Evolutionary conservation across 345 rosid species (phyloP), one percentile per base, ranked within the genome.

Genomic region (Brassica cretica): DNA sequence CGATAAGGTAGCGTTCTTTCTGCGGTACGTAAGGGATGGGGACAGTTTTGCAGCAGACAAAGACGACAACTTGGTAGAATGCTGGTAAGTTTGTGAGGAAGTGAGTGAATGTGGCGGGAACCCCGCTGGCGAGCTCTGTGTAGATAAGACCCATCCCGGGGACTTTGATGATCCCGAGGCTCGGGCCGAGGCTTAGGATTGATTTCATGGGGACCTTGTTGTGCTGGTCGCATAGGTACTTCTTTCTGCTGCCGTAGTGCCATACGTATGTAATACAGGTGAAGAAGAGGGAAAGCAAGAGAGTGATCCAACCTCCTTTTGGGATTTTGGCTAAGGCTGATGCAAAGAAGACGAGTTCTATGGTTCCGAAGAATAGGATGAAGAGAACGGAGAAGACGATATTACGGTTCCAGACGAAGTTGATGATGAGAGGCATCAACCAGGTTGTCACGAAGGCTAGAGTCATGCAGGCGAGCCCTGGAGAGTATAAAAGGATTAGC

Each of bases 141-240:
- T 87, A 95, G 81, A 95, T 82, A 51, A 95, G 93, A 65, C 98
- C 98, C 33, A 95, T 95, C 58, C 98, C 99, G 0, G 98, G 99
- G 74, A 91, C 88, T 80, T 93, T 87, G 65, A 95, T 85, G 33
- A 93, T 85, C 44, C 98, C 98, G 0, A 95, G 97, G 80, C 90
- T 91, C 41, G 98, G 90, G 72, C 97, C 98, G 10, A 87, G 85
- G 3, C 83, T 81, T 56, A 95, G 86, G 82, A 95, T 86, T 89
- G 86, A 81, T 84, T 93, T 95, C 93, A 90, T 85, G 25, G 94
- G 81, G 49, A 89, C 85, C 82, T 93, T 95, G 83, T 91, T 90
- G 78, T 93, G 97, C 68, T 85, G 85, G 84, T 91, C 99, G 55
- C 86, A 82, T 55, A 89, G 77, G 73, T 90, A 91, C 85, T 91